A percentile compares a stretch with the other conserved stretches of the same genome.
phyloP scores from a whole-genome alignment of 139 green algal species.

The Closterium sp. region DNA sequence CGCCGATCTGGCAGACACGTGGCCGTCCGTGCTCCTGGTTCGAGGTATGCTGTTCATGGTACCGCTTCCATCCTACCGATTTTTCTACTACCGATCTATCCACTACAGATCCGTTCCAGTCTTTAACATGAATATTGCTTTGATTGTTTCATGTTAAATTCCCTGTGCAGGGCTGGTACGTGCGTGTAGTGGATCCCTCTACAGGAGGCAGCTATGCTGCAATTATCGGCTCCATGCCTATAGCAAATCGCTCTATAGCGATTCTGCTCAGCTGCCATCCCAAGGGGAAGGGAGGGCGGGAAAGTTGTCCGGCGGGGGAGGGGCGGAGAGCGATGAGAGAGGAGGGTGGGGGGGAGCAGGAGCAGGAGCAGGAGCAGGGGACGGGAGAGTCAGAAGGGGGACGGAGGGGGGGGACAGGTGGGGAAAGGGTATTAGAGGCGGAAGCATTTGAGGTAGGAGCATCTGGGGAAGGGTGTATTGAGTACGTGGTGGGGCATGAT shows the following conservation, averaged over 20 bases:
- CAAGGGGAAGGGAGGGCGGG: neutral
- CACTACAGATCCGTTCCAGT: too few relatives aligned
- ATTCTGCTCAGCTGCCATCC: neutral
- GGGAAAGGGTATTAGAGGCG: neutral
- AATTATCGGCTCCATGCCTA: neutral
- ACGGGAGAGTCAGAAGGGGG: neutral
- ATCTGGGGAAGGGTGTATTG: neutral
- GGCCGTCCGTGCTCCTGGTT: neutral
- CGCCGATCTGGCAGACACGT: neutral
- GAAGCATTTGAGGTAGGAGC: neutral
- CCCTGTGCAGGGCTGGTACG: neutral
- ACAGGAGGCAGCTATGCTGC: conserved; percentile 12
- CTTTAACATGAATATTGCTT: too few relatives aligned
- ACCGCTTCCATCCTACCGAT: neutral
- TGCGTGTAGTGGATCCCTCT: neutral
- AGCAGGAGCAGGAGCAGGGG: neutral
- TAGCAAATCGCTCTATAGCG: neutral
- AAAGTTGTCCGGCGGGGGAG: neutral
- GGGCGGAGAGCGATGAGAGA: neutral
- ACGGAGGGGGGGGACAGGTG: neutral
- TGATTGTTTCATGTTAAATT: neutral
- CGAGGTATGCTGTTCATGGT: neutral
- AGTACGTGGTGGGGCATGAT: neutral
- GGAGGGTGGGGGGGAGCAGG: neutral
- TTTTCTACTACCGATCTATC: too few relatives aligned